Conservation (phyloP, 345 rosid species). For the Citrus maxima region DNA sequence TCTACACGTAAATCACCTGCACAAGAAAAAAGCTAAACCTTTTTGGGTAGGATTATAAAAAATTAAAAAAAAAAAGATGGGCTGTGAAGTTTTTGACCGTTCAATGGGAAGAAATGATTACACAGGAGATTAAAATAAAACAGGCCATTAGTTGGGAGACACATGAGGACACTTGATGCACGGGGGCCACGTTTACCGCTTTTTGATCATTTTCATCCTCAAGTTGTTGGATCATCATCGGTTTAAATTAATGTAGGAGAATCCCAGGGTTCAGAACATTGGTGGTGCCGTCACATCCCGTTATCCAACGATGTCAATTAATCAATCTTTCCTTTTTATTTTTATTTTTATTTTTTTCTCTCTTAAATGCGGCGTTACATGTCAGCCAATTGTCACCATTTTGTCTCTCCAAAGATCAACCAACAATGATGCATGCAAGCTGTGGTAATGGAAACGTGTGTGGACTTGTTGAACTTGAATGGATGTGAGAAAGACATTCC, state of each 20-base stretch:
- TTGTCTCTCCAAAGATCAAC: not conserved
- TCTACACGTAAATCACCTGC: too few species aligned
- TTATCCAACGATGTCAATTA: not conserved
- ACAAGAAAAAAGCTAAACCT: not conserved
- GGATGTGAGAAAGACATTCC: not conserved
- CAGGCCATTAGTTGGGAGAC: not conserved
- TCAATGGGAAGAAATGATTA: conserved; percentile 19
- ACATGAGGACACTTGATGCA: not conserved
- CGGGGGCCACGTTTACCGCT: conserved; percentile 12
- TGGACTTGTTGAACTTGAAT: not conserved
- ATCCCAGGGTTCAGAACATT: conserved; percentile 5
- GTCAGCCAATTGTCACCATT: conserved; percentile 5
- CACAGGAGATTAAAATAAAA: not conserved
- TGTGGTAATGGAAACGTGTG: not conserved
- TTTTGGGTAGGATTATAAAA: not conserved
- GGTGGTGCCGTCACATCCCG: not conserved
- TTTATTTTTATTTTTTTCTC: not conserved
- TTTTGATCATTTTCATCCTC: conserved; percentile 13
- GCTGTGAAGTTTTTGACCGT: not conserved
- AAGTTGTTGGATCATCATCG: not conserved
- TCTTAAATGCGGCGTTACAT: not conserved
- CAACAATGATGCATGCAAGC: not conserved
- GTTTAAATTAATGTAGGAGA: not conserved
- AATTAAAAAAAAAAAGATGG: not conserved
- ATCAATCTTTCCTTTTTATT: not conserved